These are phyloP conservation scores for Fragaria iinumae DNA, from an alignment of 306 rosid genomes.

Conservation along the genomic window DNA sequence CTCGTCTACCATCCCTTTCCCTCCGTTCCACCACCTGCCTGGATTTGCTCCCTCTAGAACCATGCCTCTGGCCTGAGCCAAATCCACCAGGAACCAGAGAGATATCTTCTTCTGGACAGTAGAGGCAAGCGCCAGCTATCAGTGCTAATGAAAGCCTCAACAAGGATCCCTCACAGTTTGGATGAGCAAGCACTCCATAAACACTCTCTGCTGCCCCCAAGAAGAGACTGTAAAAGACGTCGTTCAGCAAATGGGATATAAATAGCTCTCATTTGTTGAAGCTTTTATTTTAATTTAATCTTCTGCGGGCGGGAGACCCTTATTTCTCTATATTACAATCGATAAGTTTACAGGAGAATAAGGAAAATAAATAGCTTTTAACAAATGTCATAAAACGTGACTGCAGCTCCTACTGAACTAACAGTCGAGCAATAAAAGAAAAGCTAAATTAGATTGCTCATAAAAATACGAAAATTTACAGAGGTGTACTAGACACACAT, in stretches of 20 bases:
- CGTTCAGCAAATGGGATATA: slow-evolving; percentile 68
- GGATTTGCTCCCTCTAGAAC: slow-evolving; percentile 78
- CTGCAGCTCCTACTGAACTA: too few species aligned
- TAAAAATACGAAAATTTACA: too few species aligned
- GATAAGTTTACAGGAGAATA: too few species aligned
- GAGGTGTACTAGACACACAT: too few species aligned
- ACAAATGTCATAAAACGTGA: too few species aligned
- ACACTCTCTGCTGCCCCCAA: slow-evolving; percentile 64
- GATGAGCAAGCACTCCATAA: slow-evolving; percentile 51
- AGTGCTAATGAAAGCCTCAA: slow-evolving; percentile 78
- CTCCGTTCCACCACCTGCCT: slow-evolving; percentile 77
- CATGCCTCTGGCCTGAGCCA: slow-evolving; percentile 75
- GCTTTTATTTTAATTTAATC: too few species aligned
- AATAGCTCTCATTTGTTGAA: too few species aligned
- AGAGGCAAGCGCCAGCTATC: slow-evolving; percentile 74
- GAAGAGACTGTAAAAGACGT: slow-evolving; percentile 70
- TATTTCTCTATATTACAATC: too few species aligned
- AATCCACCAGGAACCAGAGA: slow-evolving; percentile 73
- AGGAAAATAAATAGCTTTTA: too few species aligned
- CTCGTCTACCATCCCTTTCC: slow-evolving; percentile 77
- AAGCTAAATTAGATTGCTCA: too few species aligned
- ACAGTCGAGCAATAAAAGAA: too few species aligned
- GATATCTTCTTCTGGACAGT: slow-evolving; percentile 74
- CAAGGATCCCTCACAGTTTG: slow-evolving; percentile 61
- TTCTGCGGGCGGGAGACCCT: too few species aligned